Percentiles rank a stretch among this genome's conserved stretches.
phyloP scores from a whole-genome alignment of 805 yeast species.

The Saccharomyces paradoxus region DNA sequence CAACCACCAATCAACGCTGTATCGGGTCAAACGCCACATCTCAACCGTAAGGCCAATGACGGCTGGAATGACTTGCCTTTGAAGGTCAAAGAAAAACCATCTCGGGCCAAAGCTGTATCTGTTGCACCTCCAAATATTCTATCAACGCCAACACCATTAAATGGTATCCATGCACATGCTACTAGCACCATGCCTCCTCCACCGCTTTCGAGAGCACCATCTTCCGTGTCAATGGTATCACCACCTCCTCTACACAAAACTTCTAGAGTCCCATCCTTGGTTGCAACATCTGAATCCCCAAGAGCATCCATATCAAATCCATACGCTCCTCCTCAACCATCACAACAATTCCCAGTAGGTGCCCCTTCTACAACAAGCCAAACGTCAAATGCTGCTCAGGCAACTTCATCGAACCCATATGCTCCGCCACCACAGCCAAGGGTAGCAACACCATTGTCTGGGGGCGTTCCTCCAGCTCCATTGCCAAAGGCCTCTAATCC shows the following conservation, averaged over 20 bases:
- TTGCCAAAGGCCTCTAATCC: constrained; percentile 16
- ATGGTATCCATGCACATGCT: constrained; percentile 8
- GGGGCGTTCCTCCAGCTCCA: neutral
- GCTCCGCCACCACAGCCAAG: constrained; percentile 31
- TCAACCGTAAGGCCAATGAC: constrained; percentile 30
- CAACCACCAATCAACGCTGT: constrained; percentile 32
- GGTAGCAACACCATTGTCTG: constrained; percentile 6
- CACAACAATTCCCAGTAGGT: neutral
- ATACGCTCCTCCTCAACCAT: constrained; percentile 11
- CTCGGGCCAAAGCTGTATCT: constrained; percentile 31
- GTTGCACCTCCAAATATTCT: constrained; percentile 29
- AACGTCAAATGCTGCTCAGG: constrained; percentile 1
- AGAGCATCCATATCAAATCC: constrained; percentile 8
- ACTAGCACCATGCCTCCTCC: constrained; percentile 18
- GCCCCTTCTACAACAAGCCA: neutral
- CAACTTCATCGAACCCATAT: constrained; percentile 31
- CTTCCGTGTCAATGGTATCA: constrained; percentile 14
- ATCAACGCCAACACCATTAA: constrained; percentile 3
- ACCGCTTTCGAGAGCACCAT: constrained; percentile 22
- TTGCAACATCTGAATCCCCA: constrained; percentile 3
- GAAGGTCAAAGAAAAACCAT: constrained; percentile 23
- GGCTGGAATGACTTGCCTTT: constrained; percentile 34
- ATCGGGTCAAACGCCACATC: constrained; percentile 32
- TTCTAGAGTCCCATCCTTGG: neutral
- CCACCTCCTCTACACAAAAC: constrained; percentile 12